These are phyloP conservation scores for Pistacia atlantica DNA, from an alignment of 345 rosid genomes.

Conservation along the genomic window DNA sequence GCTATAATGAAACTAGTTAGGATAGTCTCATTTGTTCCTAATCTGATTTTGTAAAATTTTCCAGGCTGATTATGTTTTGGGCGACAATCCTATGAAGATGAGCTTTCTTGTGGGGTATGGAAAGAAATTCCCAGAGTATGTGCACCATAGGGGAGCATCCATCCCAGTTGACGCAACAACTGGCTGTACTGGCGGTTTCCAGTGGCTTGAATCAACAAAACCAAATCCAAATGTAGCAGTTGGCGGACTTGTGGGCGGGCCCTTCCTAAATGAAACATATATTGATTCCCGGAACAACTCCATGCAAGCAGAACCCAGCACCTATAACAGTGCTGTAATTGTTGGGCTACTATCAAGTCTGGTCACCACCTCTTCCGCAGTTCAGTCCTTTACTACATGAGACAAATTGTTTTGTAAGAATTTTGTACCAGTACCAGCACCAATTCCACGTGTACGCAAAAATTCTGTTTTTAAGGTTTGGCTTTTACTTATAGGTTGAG, in stretches of 20 bases:
- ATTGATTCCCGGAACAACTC: conserved; percentile 71
- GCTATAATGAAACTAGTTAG: not conserved
- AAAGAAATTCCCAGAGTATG: conserved; percentile 70
- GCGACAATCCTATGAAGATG: conserved; percentile 74
- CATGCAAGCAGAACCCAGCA: conserved; percentile 85
- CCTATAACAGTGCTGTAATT: conserved; percentile 82
- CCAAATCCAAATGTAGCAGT: conserved; percentile 89
- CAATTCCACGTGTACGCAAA: not conserved
- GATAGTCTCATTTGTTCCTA: not conserved
- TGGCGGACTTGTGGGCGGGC: conserved; percentile 95
- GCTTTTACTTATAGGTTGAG: not conserved
- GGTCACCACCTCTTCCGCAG: conserved; percentile 84
- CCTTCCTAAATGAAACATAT: conserved; percentile 82
- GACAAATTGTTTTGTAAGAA: conserved; percentile 1
- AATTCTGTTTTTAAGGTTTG: not conserved
- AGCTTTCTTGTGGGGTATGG: conserved; percentile 96
- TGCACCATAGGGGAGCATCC: conserved; percentile 98
- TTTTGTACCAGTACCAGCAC: conserved; percentile 14
- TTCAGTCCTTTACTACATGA: conserved; percentile 52
- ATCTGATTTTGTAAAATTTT: not conserved
- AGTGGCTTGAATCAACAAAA: conserved; percentile 61
- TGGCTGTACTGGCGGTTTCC: conserved; percentile 75
- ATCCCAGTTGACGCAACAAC: conserved; percentile 74
- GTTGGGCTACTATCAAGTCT: conserved; percentile 92
- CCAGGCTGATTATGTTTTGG: conserved; percentile 97